phyloP scores from a whole-genome alignment of 1,284 basidiomycete species.

The Apiotrichum gamsii region DNA sequence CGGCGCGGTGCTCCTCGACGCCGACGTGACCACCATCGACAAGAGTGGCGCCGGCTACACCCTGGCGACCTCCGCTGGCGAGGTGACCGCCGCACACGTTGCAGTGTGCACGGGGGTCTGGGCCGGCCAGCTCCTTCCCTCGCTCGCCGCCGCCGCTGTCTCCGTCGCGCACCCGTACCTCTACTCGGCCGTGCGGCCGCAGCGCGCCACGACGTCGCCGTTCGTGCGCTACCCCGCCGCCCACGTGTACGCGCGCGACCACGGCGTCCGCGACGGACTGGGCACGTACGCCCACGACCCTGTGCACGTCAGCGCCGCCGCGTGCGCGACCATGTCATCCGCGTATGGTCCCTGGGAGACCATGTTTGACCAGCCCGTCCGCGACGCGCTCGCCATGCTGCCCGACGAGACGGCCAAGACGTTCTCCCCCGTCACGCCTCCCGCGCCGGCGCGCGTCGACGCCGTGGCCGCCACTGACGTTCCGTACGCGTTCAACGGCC shows the following conservation, averaged over 20 bases:
- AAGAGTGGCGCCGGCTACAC: background rate
- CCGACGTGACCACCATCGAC: conserved; percentile 12
- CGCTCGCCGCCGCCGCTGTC: conserved; percentile 4
- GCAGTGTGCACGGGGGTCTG: conserved; percentile 26
- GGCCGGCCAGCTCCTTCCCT: conserved; percentile 23
- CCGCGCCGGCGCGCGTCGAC: background rate
- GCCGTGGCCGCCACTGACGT: background rate
- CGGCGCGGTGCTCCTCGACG: conserved; percentile 13
- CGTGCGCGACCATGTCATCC: conserved; percentile 3
- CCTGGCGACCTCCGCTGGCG: background rate
- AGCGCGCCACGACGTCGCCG: conserved; percentile 7
- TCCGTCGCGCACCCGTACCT: conserved; percentile 27
- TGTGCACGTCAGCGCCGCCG: conserved; percentile 2
- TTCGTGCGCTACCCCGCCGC: conserved; percentile 23
- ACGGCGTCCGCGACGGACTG: conserved; percentile 24
- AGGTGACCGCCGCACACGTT: conserved; percentile 6
- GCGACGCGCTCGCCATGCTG: conserved; percentile 10
- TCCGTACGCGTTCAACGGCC: conserved; percentile 22
- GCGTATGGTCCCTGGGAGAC: conserved; percentile 21
- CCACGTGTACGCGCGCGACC: conserved; percentile 29
- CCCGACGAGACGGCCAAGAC: conserved; percentile 9
- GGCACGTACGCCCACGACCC: conserved; percentile 26
- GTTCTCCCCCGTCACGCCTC: conserved; percentile 4
- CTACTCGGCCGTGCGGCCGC: conserved; percentile 3
- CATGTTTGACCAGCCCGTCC: conserved; percentile 14